Conservation (phyloP, 441 rosid genomes). For the Gossypium aridum region DNA sequence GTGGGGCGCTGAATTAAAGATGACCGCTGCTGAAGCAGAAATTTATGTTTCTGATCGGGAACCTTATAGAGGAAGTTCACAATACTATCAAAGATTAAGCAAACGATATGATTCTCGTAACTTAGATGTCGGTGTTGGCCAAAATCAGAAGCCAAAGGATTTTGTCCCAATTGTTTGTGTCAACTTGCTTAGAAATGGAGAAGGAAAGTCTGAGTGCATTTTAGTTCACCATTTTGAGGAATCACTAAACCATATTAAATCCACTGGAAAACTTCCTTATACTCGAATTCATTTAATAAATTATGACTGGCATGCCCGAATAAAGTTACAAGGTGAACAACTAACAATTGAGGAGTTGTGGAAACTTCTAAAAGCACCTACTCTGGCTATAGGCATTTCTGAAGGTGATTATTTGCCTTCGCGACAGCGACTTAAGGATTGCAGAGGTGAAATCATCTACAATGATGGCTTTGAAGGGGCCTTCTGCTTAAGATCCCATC, state of each 20-base stretch:
- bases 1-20: slow-evolving; percentile 99
- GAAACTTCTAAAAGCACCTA: slow-evolving; percentile 72
- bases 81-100: slow-evolving; percentile 84
- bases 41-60: slow-evolving; percentile 80
- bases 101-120: slow-evolving; percentile 78
- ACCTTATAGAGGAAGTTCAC: slow-evolving; percentile 88
- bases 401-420: slow-evolving; percentile 92
- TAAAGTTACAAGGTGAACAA: slow-evolving; percentile 77
- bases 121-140: slow-evolving; percentile 51
- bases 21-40: slow-evolving; percentile 95
- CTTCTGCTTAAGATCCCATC: slow-evolving; percentile 91
- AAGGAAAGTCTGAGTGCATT: slow-evolving; percentile 89
- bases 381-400: slow-evolving; percentile 65
- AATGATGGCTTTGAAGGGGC: slow-evolving; percentile 78
- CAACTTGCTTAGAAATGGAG: slow-evolving; percentile 83
- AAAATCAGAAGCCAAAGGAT: slow-evolving; percentile 60
- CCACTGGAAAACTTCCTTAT: slow-evolving; percentile 67
- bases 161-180: slow-evolving; percentile 80
- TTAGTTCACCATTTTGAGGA: slow-evolving; percentile 91
- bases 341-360: slow-evolving; percentile 91
- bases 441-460: slow-evolving; percentile 83
- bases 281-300: slow-evolving; percentile 65
- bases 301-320: slow-evolving; percentile 95
- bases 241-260: slow-evolving; percentile 62
- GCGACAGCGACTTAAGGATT: slow-evolving; percentile 74